Base-by-base conservation (phyloP, 768 basidiomycete genomes). In the Amanita jacksonii region DNA sequence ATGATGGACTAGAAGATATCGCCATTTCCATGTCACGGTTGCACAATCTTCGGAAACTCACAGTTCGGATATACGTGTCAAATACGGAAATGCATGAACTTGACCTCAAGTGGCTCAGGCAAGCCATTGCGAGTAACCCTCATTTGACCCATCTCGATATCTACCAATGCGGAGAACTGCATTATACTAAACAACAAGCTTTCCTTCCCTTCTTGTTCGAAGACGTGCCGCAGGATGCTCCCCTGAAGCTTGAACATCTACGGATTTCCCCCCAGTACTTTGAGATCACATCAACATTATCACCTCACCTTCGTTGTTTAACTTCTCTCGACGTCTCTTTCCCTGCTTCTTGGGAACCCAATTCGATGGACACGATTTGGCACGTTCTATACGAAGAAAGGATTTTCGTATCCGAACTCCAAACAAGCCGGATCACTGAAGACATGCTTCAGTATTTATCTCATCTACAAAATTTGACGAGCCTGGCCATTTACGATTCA, bases 21-120 rank as follows among this genome's bases (percentile, higher is more conserved):
- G 37, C 34, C 8, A 13, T 15, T 5, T 28, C 44, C 27, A 28
- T 45, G 36, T 19, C 18, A 16, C 35, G 36, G 16, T 15, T 45
- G 27, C 44, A 32, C 19, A 45, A 45, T 32, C 44, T 45, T 20
- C 44, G 36, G 24, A 45, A 45, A 38, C 27, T 45, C 8, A 32
- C 36, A 3, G 27, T 32, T 12, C 43, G 34, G 23, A 44, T 44
- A n/a, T 23, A 34, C 15, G 7, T 19, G 18, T 16, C 36, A 10
- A 20, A 22, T 13, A 23, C 9, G 25, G 27, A 38, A 37, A 10
- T 9, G 10, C 27, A 45, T 8, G 18, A 35, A 15, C 43, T 35
- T 18, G 36, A 18, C 28, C 25, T 38, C 28, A n/a, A 22, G 16
- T 45, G 44, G 24, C 37, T 45, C 27, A 38, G 38, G 36, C 36